These are phyloP conservation scores for Fusarium keratoplasticum DNA, from an alignment of 2,329 filamentous ascomycete species.

Conservation along the genomic window DNA sequence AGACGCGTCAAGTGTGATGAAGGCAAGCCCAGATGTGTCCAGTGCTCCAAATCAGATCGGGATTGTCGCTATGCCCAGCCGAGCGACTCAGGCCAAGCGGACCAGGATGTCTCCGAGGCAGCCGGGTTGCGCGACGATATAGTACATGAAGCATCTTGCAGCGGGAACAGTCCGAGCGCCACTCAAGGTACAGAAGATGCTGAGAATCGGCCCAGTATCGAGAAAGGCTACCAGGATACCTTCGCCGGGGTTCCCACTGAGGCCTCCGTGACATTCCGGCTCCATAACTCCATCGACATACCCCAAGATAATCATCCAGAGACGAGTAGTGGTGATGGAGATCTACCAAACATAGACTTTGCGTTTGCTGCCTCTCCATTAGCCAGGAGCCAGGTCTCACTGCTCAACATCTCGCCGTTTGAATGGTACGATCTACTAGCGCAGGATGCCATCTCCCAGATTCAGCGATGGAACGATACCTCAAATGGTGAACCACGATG, in stretches of 20 bases:
- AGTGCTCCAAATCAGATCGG: neutral
- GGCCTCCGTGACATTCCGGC: neutral
- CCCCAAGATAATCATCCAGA: neutral
- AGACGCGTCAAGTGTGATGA: neutral
- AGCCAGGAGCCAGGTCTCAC: neutral
- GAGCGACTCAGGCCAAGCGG: neutral
- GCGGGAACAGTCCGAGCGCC: neutral
- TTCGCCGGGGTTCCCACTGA: neutral
- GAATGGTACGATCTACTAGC: neutral
- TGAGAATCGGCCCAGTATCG: neutral
- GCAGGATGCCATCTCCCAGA: neutral
- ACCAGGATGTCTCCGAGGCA: neutral
- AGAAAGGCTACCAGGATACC: neutral
- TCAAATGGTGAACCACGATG: neutral
- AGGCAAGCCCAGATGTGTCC: neutral
- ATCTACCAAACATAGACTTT: neutral
- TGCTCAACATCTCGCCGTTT: neutral
- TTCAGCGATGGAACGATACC: neutral
- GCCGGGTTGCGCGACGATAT: neutral
- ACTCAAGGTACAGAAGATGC: neutral
- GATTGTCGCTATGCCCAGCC: neutral
- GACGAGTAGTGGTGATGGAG: neutral
- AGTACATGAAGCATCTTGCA: neutral
- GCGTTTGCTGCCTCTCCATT: neutral
- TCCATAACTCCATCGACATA: neutral